Evolutionary conservation across 352 stramenopile species (phyloP).

Genomic region (Pythium sp.): DNA sequence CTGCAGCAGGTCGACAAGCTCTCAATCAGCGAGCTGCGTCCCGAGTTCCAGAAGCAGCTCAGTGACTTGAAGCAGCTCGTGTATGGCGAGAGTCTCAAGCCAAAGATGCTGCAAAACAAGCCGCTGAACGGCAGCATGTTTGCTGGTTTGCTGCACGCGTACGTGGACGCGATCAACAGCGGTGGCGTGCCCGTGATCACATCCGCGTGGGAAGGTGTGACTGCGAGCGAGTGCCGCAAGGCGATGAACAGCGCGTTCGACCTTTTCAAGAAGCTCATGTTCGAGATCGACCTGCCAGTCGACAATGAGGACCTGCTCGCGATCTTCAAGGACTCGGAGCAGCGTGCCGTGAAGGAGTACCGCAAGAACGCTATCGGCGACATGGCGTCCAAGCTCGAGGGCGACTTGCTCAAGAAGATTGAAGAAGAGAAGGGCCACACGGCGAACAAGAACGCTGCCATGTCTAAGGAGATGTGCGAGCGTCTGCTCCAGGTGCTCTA

Average conservation of each 20-base stretch:
- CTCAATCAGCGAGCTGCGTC: constrained; percentile 57
- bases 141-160: constrained; percentile 72
- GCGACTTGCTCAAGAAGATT: constrained; percentile 63
- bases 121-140: constrained; percentile 84
- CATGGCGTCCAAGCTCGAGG: constrained; percentile 57
- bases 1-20: constrained; percentile 78
- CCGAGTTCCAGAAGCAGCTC: constrained; percentile 78
- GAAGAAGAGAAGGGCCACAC: constrained; percentile 59
- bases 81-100: constrained; percentile 63
- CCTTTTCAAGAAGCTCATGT: constrained; percentile 58
- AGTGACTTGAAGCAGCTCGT: constrained; percentile 63
- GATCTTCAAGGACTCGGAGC: constrained; percentile 56
- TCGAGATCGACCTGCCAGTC: constrained; percentile 60
- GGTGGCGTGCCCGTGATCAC: constrained; percentile 86
- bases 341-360: constrained; percentile 54
- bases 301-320: constrained; percentile 63
- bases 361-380: constrained; percentile 66
- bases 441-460: constrained; percentile 40
- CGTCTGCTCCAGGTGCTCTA: constrained; percentile 79
- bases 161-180: constrained; percentile 86
- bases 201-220: constrained; percentile 85
- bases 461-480: constrained; percentile 81
- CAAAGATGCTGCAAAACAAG: constrained; percentile 84
- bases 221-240: constrained; percentile 77
- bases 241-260: constrained; percentile 59